Percentiles rank a stretch among this genome's conserved stretches.
phyloP scores from a whole-genome alignment of 106 monocot species.

The Platanthera guangdongensis region DNA sequence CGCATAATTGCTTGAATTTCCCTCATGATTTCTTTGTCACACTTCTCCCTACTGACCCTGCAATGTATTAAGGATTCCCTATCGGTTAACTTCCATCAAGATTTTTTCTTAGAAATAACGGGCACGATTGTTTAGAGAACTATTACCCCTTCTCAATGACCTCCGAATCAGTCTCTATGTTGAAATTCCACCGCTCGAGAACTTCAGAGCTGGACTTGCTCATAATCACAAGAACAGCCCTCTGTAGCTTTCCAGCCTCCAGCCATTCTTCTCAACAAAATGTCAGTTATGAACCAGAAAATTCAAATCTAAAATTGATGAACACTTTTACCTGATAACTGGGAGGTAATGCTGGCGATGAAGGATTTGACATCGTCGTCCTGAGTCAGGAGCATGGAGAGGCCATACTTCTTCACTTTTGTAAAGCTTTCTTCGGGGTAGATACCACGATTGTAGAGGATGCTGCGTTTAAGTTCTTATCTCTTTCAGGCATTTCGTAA shows the following conservation, averaged over 20 bases:
- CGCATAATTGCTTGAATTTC: constrained; percentile 99
- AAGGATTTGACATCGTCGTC: constrained; percentile 88
- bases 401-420: constrained; percentile 96
- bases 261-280: constrained; percentile 57
- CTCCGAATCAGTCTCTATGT: constrained; percentile 74
- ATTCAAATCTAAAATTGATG: too few relatives aligned
- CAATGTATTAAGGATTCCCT: not conserved
- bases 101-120: not conserved
- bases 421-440: constrained; percentile 89
- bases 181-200: constrained; percentile 95
- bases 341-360: constrained; percentile 63
- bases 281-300: not conserved
- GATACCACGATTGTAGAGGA: constrained; percentile 87
- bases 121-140: not conserved
- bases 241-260: constrained; percentile 80
- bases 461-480: constrained; percentile 28
- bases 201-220: constrained; percentile 80
- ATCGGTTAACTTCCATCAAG: not conserved
- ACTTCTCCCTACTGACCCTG: constrained; percentile 77
- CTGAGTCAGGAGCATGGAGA: constrained; percentile 83
- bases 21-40: constrained; percentile 96
- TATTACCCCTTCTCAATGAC: constrained; percentile 79
- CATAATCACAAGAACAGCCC: constrained; percentile 97
- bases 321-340: constrained; percentile 51
- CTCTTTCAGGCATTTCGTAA: constrained; percentile 2